These are phyloP conservation scores for Fusarium sp. DNA, from an alignment of 2,329 filamentous ascomycete genomes.

Conservation along the genomic window DNA sequence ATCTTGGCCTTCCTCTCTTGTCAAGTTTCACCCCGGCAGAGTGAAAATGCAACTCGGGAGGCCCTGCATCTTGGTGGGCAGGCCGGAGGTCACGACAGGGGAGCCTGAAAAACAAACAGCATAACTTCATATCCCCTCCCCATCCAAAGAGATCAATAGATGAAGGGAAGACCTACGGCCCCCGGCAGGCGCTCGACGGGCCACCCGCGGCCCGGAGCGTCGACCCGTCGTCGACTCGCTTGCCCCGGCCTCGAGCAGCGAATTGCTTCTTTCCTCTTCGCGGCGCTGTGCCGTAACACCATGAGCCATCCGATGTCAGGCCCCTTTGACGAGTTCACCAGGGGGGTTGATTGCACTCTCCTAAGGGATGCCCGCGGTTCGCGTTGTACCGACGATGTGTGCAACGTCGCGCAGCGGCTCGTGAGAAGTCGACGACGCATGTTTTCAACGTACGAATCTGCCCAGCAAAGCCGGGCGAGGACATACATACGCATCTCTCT, in stretches of 20 bases:
- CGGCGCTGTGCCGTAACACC: constrained; percentile 34
- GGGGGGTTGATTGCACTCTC: constrained; percentile 1
- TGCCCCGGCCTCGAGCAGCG: constrained; percentile 37
- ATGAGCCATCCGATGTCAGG: constrained; percentile 16
- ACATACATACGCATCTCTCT: constrained; percentile 4
- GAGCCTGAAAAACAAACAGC: constrained; percentile 8
- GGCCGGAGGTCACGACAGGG: neutral
- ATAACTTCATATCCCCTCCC: neutral
- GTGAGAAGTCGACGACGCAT: constrained; percentile 24
- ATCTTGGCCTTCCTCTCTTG: constrained; percentile 11
- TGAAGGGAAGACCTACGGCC: constrained; percentile 10
- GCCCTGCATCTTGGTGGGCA: constrained; percentile 8
- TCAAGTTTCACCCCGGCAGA: constrained; percentile 14
- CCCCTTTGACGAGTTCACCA: constrained; percentile 16
- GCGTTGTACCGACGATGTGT: constrained; percentile 25
- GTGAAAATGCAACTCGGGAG: constrained; percentile 16
- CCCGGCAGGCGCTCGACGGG: constrained; percentile 24
- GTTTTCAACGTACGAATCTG: neutral
- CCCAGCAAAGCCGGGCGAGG: constrained; percentile 7
- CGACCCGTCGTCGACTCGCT: constrained; percentile 39
- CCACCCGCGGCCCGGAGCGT: constrained; percentile 34
- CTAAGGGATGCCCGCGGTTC: constrained; percentile 6
- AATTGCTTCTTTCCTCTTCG: constrained; percentile 38
- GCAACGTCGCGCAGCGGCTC: constrained; percentile 39
- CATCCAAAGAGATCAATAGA: constrained; percentile 1